Evolutionary conservation across 2,329 filamentous ascomycete genomes (phyloP).

Genomic region (Pyrenophora teres): DNA sequence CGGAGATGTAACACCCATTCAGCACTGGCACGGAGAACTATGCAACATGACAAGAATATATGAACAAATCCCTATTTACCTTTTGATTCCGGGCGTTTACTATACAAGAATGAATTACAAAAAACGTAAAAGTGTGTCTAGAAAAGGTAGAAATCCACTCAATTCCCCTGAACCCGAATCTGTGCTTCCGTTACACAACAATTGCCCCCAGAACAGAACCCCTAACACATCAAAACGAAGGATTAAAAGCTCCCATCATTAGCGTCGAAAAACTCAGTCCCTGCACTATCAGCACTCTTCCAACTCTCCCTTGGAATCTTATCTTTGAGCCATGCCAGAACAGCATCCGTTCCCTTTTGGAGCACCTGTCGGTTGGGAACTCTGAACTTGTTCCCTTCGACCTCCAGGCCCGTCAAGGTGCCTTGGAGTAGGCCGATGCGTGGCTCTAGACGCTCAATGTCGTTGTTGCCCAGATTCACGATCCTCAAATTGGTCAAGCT

Average conservation of each 20-base stretch:
- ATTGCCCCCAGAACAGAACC: neutral
- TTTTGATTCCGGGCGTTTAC: neutral
- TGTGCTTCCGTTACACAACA: neutral
- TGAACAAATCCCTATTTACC: neutral
- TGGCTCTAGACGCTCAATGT: constrained; percentile 80
- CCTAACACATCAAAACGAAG: neutral
- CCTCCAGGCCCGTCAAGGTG: constrained; percentile 69
- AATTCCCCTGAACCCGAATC: neutral
- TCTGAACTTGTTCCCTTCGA: constrained; percentile 83
- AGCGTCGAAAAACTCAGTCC: constrained; percentile 31
- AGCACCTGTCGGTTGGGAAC: constrained; percentile 84
- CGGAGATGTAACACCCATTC: too few relatives aligned
- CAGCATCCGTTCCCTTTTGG: constrained; percentile 84
- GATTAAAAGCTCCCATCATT: constrained; percentile 21
- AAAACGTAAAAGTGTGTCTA: constrained; percentile 2
- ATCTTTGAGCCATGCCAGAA: constrained; percentile 78
- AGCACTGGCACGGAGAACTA: neutral
- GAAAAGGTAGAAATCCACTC: neutral
- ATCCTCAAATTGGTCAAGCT: constrained; percentile 74
- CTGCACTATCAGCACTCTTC: constrained; percentile 25
- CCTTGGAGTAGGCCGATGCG: constrained; percentile 77
- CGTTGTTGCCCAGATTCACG: constrained; percentile 82
- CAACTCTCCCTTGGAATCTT: constrained; percentile 62
- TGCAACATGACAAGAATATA: neutral
- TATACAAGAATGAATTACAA: constrained; percentile 16